phyloP scores from a whole-genome alignment of 106 monocot species.

The Dioscorea alata region DNA sequence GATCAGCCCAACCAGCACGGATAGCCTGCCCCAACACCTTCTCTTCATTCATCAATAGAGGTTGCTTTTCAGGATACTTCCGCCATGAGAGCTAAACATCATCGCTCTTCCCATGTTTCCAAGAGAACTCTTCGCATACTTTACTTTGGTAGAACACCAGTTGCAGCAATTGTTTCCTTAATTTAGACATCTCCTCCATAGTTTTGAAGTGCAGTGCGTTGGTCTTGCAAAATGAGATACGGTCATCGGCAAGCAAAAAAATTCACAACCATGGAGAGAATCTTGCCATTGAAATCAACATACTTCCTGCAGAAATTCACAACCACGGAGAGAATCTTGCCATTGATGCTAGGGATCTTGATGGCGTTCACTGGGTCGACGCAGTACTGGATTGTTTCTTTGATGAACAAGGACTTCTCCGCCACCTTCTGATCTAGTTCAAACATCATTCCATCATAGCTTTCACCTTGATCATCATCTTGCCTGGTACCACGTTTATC shows the following conservation, averaged over 20 bases:
- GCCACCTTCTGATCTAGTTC: too few species aligned
- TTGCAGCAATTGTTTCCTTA: conserved; percentile 81
- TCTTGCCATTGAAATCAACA: too few species aligned
- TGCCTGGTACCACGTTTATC: too few species aligned
- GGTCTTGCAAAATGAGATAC: conserved; percentile 52
- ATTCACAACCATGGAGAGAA: too few species aligned
- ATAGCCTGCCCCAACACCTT: conserved; percentile 79
- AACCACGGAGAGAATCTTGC: too few species aligned
- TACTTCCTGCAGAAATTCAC: too few species aligned
- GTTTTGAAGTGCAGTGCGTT: conserved; percentile 73
- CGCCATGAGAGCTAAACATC: conserved; percentile 70
- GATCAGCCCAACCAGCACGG: conserved; percentile 93
- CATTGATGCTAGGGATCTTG: too few species aligned
- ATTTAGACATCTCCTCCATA: conserved; percentile 97
- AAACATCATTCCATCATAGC: too few species aligned
- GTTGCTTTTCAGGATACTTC: conserved; percentile 29
- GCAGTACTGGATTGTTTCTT: too few species aligned
- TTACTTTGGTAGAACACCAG: conserved; percentile 52
- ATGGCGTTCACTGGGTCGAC: too few species aligned
- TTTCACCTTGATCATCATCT: too few species aligned
- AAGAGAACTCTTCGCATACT: conserved; percentile 41
- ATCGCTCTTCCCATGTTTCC: conserved; percentile 44
- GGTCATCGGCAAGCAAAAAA: conserved; percentile 60
- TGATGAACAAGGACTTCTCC: too few species aligned
- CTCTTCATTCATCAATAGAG: conserved; percentile 66